phyloP scores from a whole-genome alignment of 1,284 basidiomycete species.

The Austroboletus niveus region DNA sequence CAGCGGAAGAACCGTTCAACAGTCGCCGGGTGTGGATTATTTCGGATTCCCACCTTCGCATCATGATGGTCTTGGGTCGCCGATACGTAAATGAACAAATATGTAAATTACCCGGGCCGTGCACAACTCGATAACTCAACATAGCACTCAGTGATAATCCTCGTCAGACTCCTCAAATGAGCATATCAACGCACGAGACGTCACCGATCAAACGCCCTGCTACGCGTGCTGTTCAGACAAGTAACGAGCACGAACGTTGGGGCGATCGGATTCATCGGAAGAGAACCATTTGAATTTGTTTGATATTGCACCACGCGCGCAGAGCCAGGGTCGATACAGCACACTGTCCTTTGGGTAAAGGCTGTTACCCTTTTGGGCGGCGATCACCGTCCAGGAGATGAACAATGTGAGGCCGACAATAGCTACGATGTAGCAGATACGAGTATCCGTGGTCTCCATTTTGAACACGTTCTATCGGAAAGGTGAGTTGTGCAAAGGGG shows the following conservation, averaged over 20 bases:
- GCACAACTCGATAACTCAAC: no score
- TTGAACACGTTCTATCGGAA: constrained; percentile 19
- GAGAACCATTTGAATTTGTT: not conserved
- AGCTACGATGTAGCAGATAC: constrained; percentile 10
- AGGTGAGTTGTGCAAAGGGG: constrained; percentile 5
- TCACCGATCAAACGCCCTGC: not conserved
- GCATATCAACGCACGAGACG: no score
- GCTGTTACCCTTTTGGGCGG: constrained; percentile 10
- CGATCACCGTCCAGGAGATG: constrained; percentile 18
- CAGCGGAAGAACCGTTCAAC: not conserved
- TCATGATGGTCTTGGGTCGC: not conserved
- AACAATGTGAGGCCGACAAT: constrained; percentile 11
- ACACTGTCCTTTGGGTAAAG: constrained; percentile 6
- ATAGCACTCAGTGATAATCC: no score
- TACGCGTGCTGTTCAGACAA: not conserved
- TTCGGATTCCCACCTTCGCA: not conserved
- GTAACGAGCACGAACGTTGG: not conserved
- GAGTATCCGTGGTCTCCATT: not conserved
- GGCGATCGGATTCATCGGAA: not conserved
- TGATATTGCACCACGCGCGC: not conserved
- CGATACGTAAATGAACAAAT: not conserved
- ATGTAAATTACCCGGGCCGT: not conserved
- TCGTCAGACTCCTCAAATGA: no score
- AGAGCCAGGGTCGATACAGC: constrained; percentile 19
- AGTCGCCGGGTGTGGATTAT: not conserved